Conservation (phyloP, 2,329 filamentous ascomycete genomes). For the Eurotiales sp. region DNA sequence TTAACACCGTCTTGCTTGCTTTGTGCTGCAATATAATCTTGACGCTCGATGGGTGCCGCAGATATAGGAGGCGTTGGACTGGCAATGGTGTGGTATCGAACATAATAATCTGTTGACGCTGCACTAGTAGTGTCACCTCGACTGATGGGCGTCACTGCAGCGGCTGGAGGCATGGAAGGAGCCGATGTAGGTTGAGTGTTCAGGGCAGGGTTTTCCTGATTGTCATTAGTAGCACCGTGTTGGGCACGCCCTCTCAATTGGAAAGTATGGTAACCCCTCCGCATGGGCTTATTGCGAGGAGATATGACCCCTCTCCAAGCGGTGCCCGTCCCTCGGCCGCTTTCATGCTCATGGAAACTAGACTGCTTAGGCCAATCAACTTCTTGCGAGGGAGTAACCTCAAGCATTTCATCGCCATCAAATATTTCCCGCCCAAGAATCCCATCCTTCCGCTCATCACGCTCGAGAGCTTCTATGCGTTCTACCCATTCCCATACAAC, state of each 20-base stretch:
- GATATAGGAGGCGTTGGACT: conserved; percentile 44
- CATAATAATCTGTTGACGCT: conserved; percentile 61
- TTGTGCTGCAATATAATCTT: conserved; percentile 17
- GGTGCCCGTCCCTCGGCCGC: conserved; percentile 33
- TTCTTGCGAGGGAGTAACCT: conserved; percentile 59
- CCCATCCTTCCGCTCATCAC: conserved; percentile 90
- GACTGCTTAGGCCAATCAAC: conserved; percentile 44
- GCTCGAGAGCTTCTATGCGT: conserved; percentile 84
- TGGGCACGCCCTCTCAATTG: conserved; percentile 22
- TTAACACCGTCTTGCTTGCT: conserved; percentile 21
- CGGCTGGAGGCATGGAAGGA: conserved; percentile 43
- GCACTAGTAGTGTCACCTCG: conserved; percentile 60
- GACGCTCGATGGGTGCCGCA: conserved; percentile 15
- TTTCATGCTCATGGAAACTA: conserved; percentile 28
- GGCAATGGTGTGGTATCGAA: conserved; percentile 56
- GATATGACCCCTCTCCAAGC: conserved; percentile 39
- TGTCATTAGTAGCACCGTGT: conserved; percentile 11
- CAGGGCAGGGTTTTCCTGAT: conserved; percentile 16
- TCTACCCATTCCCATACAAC: conserved; percentile 99
- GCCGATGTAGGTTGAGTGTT: conserved; percentile 15
- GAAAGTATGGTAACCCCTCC: conserved; percentile 31
- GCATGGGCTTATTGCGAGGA: conserved; percentile 33
- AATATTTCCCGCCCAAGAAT: conserved; percentile 88
- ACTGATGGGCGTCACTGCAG: conserved; percentile 54
- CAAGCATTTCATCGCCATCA: conserved; percentile 89